These are phyloP conservation scores for Straminergon stramineum DNA, from an alignment of 225 moss, liverwort and hornwort genomes.

Conservation along the genomic window DNA sequence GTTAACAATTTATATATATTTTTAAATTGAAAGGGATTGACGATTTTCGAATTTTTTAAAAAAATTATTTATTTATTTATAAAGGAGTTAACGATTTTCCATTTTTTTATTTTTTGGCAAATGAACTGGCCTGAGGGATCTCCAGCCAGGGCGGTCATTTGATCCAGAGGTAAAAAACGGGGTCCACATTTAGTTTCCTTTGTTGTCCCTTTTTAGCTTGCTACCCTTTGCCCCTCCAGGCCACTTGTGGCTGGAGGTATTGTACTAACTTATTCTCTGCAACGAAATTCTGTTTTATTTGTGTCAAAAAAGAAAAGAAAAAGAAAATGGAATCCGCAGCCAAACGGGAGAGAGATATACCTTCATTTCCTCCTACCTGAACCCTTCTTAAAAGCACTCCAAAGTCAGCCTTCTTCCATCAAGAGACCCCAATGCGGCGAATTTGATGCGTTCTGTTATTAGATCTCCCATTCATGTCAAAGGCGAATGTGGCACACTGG, in stretches of 20 bases:
- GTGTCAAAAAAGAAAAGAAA: no score
- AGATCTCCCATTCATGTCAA: not conserved
- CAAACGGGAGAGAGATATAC: not conserved
- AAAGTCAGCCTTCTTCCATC: not conserved
- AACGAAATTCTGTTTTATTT: no score
- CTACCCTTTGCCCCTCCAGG: no score
- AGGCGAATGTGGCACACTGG: not conserved
- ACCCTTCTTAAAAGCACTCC: not conserved
- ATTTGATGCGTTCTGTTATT: conserved; percentile 2
- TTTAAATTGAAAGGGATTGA: no score
- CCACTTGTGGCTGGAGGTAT: no score
- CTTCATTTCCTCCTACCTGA: not conserved
- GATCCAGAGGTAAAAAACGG: not conserved
- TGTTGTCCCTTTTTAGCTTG: no score
- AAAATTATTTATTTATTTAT: no score
- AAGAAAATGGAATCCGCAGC: not conserved
- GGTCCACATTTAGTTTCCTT: not conserved
- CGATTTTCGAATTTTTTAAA: no score
- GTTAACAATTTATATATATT: no score
- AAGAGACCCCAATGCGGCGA: not conserved
- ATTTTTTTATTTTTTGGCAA: not conserved
- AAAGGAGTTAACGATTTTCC: not conserved
- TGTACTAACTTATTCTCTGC: no score
- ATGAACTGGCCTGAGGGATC: not conserved
- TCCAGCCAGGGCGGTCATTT: not conserved